Base-by-base conservation (phyloP, 345 rosid genomes). In the Populus simonii region DNA sequence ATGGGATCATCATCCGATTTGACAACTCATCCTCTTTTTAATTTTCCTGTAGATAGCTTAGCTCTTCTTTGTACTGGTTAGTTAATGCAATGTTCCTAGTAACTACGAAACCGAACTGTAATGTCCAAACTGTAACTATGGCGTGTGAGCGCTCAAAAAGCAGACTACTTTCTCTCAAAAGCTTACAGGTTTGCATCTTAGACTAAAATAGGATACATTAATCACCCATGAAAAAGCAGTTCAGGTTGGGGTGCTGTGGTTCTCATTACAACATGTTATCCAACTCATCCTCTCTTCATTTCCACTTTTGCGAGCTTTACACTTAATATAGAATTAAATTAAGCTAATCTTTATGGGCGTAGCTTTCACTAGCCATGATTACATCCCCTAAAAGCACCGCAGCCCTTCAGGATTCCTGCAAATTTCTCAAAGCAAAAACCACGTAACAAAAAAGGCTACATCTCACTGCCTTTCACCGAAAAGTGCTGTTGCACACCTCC, bases 341-440 rank as follows among this genome's bases (percentile, higher is more conserved):
- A 86, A 72, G 74, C 80, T 79, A 75, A 69, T 65, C 68, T 77
- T 68, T 71, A 31, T 57, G 68, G 67, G 75, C 72, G 82, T 83
- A 76, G 79, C 85, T 86, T 81, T 85, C 75, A 76, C 27, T 41
- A 70, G 84, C 70, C 69, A 90, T 90, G 87, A 90, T 90, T 83
- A 71, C 83, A 63, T 36, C 87, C 73, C 89, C 88, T 47, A 81
- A 84, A 87, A 85, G 89, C 89, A 85, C 71, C 77, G 82, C 91
- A 88, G 51, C 74, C 74, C 71, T 84, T 83, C 92, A 83, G 83
- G 78, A 89, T 82, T 87, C 90, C 90, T 87, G 90, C 89, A 78
- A 71, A 71, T 69, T 75, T 66, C 65, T 66, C 77, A 65, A 71
- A 73, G 80, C 75, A 81, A 82, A 78, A 82, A 74, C 74, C 15